Evolutionary conservation across 441 rosid species (phyloP).

Genomic region (Adansonia grandidieri): DNA sequence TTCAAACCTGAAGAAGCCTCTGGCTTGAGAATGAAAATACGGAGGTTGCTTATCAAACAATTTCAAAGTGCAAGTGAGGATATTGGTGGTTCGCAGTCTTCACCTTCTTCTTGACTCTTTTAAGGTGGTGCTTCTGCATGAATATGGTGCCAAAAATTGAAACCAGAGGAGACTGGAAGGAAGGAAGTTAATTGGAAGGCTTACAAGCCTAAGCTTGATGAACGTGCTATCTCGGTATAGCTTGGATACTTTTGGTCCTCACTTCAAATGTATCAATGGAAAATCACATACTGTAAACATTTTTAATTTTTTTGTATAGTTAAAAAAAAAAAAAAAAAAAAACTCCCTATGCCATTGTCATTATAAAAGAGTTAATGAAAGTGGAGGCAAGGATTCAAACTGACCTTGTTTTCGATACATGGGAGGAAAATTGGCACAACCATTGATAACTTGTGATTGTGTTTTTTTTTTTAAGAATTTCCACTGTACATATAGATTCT

Average conservation of each 20-base stretch:
- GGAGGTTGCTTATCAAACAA: conserved; percentile 51
- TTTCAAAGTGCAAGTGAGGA: conserved; percentile 44
- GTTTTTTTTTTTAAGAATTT: too few species aligned
- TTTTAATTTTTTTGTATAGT: conserved; percentile 5
- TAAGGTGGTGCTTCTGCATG: conserved; percentile 30
- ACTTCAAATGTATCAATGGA: conserved; percentile 3
- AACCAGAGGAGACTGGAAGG: too few species aligned
- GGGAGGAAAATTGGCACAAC: neutral
- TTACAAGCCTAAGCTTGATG: too few species aligned
- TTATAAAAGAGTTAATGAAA: neutral
- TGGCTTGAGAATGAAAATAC: conserved; percentile 68
- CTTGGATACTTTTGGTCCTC: conserved; percentile 1
- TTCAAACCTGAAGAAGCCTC: conserved; percentile 92
- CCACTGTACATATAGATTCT: too few species aligned
- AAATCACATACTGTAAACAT: neutral
- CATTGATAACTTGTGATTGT: neutral
- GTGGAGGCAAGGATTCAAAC: conserved; percentile 1
- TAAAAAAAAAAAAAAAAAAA: too few species aligned
- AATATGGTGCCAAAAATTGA: conserved; percentile 24
- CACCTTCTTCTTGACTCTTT: conserved; percentile 12
- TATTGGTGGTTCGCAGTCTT: conserved; percentile 15
- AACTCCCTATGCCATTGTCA: too few species aligned
- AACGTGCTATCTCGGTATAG: conserved; percentile 13
- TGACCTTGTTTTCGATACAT: neutral
- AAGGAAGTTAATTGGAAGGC: too few species aligned